Conservation (phyloP, 2,329 filamentous ascomycete genomes). For the Didymella exigua region DNA sequence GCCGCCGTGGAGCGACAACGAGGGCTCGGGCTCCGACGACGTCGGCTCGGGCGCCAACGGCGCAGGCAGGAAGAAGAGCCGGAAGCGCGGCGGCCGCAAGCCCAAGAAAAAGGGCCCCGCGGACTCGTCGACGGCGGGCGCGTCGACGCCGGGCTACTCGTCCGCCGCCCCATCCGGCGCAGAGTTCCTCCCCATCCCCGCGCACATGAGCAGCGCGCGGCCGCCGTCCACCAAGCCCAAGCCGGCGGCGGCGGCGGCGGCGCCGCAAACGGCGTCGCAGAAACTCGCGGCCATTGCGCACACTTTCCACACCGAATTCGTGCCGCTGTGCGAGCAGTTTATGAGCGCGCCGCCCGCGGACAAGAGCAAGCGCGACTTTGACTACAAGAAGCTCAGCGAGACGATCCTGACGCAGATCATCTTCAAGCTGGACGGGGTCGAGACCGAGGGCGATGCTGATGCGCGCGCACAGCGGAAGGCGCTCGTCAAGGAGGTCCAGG, state of each 20-base stretch:
- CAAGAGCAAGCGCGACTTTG: slow-evolving; percentile 70
- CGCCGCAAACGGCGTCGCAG: slow-evolving; percentile 51
- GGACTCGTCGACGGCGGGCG: slow-evolving; percentile 41
- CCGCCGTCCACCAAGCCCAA: slow-evolving; percentile 48
- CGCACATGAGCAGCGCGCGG: slow-evolving; percentile 42
- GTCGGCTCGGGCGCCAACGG: slow-evolving; percentile 36
- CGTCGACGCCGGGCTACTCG: slow-evolving; percentile 51
- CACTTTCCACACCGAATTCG: slow-evolving; percentile 67
- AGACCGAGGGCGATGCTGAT: slow-evolving; percentile 71
- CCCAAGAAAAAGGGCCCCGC: slow-evolving; percentile 54
- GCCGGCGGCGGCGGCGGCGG: slow-evolving; percentile 31
- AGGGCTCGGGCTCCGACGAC: slow-evolving; percentile 50
- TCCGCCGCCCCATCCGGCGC: slow-evolving; percentile 38
- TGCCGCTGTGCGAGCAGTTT: slow-evolving; percentile 70
- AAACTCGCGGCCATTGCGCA: slow-evolving; percentile 70
- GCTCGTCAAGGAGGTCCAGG: slow-evolving; percentile 73
- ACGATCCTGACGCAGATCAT: slow-evolving; percentile 77
- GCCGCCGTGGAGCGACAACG: slow-evolving; percentile 39
- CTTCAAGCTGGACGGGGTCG: slow-evolving; percentile 77
- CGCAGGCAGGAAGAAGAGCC: slow-evolving; percentile 41
- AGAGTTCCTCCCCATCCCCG: slow-evolving; percentile 47
- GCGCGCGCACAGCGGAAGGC: slow-evolving; percentile 71
- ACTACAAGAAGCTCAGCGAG: slow-evolving; percentile 77
- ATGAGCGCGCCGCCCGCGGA: slow-evolving; percentile 63
- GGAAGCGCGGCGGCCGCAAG: slow-evolving; percentile 48